Evolutionary conservation across 345 rosid genomes (phyloP).

Genomic region (Brassica juncea): DNA sequence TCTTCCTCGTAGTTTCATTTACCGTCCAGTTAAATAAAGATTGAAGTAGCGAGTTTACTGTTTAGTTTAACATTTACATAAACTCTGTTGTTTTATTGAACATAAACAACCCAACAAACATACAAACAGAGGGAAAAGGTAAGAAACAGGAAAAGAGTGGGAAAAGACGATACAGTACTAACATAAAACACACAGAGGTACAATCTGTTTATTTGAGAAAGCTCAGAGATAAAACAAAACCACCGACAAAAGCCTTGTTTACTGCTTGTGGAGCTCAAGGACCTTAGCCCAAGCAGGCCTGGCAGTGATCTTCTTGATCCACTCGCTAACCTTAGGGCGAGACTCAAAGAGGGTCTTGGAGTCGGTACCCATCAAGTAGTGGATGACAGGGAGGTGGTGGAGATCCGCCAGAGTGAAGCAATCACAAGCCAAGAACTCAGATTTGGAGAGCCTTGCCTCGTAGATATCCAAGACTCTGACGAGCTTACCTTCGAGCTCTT

Average conservation of each 20-base stretch:
- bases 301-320: conserved; percentile 33
- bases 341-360: conserved; percentile 34
- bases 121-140: background rate
- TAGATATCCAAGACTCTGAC: conserved; percentile 53
- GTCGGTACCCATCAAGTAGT: conserved; percentile 45
- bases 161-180: background rate
- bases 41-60: background rate
- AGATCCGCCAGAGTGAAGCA: conserved; percentile 52
- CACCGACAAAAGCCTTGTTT: background rate
- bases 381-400: conserved; percentile 44
- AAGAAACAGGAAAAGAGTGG: background rate
- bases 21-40: background rate
- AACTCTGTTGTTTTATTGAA: background rate
- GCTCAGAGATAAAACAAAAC: background rate
- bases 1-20: background rate
- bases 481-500: conserved; percentile 39
- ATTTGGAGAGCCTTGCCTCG: conserved; percentile 42
- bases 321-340: conserved; percentile 29
- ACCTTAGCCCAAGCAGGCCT: conserved; percentile 46
- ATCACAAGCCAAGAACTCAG: conserved; percentile 45
- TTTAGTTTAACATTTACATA: background rate
- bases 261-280: conserved; percentile 33
- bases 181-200: background rate
- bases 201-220: background rate
- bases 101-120: background rate